Conservation (phyloP, 345 rosid genomes). For the Gossypium herbaceum region DNA sequence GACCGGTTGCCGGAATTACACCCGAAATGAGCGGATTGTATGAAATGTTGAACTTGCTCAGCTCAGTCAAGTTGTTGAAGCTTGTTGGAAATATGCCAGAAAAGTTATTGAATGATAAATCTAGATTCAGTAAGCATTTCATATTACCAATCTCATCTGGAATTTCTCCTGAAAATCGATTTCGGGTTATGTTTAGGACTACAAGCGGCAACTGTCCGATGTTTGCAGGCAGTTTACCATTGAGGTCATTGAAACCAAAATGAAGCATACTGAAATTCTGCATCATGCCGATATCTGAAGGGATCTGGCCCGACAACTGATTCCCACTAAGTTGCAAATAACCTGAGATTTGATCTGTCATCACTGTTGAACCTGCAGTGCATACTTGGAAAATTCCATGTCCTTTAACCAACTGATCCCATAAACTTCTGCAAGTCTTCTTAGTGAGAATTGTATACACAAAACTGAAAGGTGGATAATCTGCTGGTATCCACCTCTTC, state of each 20-base stretch:
- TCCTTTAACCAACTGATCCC: conserved; percentile 76
- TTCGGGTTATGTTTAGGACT: conserved; percentile 63
- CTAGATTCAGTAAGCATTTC: conserved; percentile 73
- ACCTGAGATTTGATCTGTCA: conserved; percentile 50
- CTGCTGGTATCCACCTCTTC: conserved; percentile 95
- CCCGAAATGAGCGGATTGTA: conserved; percentile 74
- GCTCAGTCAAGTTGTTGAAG: conserved; percentile 49
- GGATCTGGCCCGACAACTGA: conserved; percentile 56
- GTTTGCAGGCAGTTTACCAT: conserved; percentile 55
- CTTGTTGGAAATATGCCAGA: conserved; percentile 69
- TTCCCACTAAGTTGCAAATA: conserved; percentile 84
- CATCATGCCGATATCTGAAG: conserved; percentile 60
- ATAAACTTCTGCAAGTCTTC: conserved; percentile 65
- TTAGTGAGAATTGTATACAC: conserved; percentile 60
- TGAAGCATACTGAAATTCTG: conserved; percentile 58
- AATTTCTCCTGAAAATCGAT: conserved; percentile 59
- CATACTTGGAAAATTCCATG: conserved; percentile 62
- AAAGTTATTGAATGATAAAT: conserved; percentile 76
- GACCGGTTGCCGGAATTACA: conserved; percentile 62
- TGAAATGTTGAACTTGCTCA: conserved; percentile 84
- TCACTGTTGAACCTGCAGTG: conserved; percentile 29
- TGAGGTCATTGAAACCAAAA: conserved; percentile 56
- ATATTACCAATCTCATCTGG: conserved; percentile 59
- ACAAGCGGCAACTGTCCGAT: conserved; percentile 60
- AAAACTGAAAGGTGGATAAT: conserved; percentile 82